Conservation (phyloP, 768 basidiomycete species). For the Lenzites betulinus region DNA sequence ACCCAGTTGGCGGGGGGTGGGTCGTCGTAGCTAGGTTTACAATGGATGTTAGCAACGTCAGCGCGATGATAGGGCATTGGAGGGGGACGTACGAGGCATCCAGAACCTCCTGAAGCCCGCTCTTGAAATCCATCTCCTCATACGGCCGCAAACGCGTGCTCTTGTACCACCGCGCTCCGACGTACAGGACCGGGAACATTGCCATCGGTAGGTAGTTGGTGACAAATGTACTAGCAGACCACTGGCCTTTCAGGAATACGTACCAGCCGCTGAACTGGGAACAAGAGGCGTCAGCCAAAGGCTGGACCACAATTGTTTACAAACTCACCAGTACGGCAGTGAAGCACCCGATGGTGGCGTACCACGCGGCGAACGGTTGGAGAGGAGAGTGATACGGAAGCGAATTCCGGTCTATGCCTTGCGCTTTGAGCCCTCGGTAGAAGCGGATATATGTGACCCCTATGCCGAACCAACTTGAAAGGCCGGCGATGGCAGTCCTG, state of each 20-base stretch:
- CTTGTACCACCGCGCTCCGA: constrained; percentile 28
- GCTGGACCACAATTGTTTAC: not conserved
- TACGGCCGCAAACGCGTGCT: constrained; percentile 18
- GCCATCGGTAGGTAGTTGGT: constrained; percentile 45
- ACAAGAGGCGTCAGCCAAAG: not conserved
- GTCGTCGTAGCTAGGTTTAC: constrained; percentile 30
- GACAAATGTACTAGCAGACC: constrained; percentile 42
- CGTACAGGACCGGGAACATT: constrained; percentile 50
- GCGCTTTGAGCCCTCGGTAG: constrained; percentile 46
- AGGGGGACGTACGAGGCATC: constrained; percentile 30
- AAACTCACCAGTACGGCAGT: constrained; percentile 40
- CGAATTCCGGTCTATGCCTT: constrained; percentile 48
- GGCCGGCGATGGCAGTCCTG: constrained; percentile 41
- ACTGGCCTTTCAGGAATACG: constrained; percentile 43
- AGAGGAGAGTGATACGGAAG: constrained; percentile 49
- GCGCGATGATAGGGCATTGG: too few species aligned
- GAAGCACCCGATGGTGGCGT: constrained; percentile 31
- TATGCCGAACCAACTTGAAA: constrained; percentile 49
- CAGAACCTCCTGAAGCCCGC: constrained; percentile 41
- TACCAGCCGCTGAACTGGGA: constrained; percentile 42
- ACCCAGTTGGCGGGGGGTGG: constrained; percentile 35
- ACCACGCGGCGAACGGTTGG: constrained; percentile 47
- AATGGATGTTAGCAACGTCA: not conserved
- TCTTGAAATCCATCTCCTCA: constrained; percentile 47
- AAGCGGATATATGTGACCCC: constrained; percentile 49